A percentile compares a stretch with the other conserved stretches of the same genome.
These are phyloP conservation scores for Neoboletus brunneissimus DNA, from an alignment of 768 basidiomycete species.

Conservation along the genomic window DNA sequence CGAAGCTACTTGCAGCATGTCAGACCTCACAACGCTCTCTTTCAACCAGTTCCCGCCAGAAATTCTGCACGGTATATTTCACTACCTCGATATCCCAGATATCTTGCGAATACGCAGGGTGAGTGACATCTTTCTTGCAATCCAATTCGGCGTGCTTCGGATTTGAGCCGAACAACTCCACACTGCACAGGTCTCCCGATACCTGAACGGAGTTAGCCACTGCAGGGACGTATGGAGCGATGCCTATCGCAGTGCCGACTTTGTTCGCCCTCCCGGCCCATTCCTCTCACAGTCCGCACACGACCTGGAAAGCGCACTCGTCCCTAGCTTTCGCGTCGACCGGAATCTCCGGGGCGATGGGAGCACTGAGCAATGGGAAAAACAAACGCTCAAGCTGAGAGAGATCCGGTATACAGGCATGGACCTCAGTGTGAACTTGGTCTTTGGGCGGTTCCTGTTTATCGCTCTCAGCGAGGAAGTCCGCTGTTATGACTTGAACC, in stretches of 20 bases:
- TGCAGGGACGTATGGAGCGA: constrained; percentile 16
- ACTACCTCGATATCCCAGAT: constrained; percentile 18
- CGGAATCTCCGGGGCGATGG: constrained; percentile 1
- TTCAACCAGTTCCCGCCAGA: constrained; percentile 16
- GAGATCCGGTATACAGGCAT: constrained; percentile 8
- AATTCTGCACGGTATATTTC: constrained; percentile 6
- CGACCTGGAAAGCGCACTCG: constrained; percentile 15
- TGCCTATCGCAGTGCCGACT: constrained; percentile 11
- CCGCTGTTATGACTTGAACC: constrained; percentile 14
- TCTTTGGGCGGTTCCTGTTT: constrained; percentile 18
- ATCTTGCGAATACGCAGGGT: constrained; percentile 18
- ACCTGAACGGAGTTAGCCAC: constrained; percentile 5
- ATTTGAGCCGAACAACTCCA: not conserved
- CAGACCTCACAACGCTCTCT: not conserved
- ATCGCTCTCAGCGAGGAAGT: constrained; percentile 13
- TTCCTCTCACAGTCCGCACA: constrained; percentile 9
- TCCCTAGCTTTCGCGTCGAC: constrained; percentile 9
- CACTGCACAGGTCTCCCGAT: constrained; percentile 16
- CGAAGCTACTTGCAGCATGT: not conserved
- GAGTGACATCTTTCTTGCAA: not conserved
- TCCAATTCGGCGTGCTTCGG: not conserved
- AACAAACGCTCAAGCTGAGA: not conserved
- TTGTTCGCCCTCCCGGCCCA: constrained; percentile 20
- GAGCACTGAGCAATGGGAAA: not conserved
- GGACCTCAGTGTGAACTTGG: not conserved